Conservation (phyloP, 2,329 filamentous ascomycete genomes). For the Aspergillus quadricinctus region DNA sequence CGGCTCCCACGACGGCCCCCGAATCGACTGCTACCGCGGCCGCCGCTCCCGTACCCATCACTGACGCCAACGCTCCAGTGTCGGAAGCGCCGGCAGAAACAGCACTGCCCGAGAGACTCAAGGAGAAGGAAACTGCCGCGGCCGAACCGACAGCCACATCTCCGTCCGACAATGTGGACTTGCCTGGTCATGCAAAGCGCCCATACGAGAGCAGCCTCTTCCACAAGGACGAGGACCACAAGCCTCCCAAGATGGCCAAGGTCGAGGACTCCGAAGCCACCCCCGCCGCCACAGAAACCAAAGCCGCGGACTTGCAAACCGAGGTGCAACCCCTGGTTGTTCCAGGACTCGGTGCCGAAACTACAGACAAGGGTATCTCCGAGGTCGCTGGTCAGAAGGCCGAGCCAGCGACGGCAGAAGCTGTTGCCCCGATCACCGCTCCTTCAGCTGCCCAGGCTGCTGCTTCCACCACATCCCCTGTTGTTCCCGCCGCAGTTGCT, state of each 20-base stretch:
- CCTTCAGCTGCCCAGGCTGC: conserved; percentile 13
- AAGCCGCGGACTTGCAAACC: background rate
- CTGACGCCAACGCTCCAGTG: conserved; percentile 6
- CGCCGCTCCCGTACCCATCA: conserved; percentile 6
- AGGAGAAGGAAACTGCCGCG: conserved; percentile 5
- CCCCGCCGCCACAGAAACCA: conserved; percentile 1
- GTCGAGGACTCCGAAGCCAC: conserved; percentile 18
- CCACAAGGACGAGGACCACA: conserved; percentile 26
- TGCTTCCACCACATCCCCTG: conserved; percentile 18
- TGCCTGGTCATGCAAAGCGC: conserved; percentile 27
- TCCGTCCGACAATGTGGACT: conserved; percentile 11
- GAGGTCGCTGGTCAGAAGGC: conserved; percentile 10
- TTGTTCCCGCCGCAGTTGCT: conserved; percentile 11
- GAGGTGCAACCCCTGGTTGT: conserved; percentile 17
- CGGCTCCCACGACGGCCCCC: conserved; percentile 16
- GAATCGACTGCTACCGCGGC: conserved; percentile 15
- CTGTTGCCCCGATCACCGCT: conserved; percentile 7
- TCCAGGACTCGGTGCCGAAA: conserved; percentile 17
- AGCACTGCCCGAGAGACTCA: conserved; percentile 9
- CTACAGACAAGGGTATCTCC: conserved; percentile 9
- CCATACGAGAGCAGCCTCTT: conserved; percentile 33
- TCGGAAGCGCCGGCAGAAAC: background rate
- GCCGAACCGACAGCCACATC: background rate
- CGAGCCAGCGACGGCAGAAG: conserved; percentile 1
- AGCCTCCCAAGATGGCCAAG: conserved; percentile 34